Evolutionary conservation across 2,329 filamentous ascomycete species (phyloP), one percentile per base, ranked within the genome.

Genomic region (Alternaria sp.): DNA sequence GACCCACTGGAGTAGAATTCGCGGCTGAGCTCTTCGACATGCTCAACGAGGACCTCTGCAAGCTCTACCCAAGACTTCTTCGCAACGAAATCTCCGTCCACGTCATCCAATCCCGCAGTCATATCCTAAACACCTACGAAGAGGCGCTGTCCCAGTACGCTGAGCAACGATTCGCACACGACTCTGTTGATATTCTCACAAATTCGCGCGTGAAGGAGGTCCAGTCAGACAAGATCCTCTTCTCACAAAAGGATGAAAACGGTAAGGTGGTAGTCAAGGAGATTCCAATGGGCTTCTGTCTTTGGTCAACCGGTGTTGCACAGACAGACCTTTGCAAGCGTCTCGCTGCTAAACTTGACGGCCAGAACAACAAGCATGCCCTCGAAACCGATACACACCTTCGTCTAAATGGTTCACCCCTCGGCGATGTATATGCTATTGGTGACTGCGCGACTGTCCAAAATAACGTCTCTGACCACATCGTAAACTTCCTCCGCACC

Each of bases 41-140:
- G 78, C 85, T 99, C 16, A 99, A 99, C 74, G 96, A 99, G 78
- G 95, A 99, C 76, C 81, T 99, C 44, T 90, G 90, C 44, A 67
- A 71, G 52, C 60, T 69, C 12, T 99, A 97, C 79, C 95, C 95
- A 3, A 90, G 89, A 64, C 88, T 99, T 30, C 81, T 99, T n/a
- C 89, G 95, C 63, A 98, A 98, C 76, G 93, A 99, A 78, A 97
- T 99, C 50, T 98, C 95, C 0, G 94, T 99, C 1, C 96, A 99
- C 75, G 85, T 99, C 48, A 97, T 99, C 64, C 95, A 99, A 76
- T 97, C 93, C 72, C 88, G 95, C 60, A 90, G 91, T 41, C 95
- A 99, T 71, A 99, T 99, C 65, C 85, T 99, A 30, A 99, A 99
- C 82, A 99, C 95, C 0, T 99, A 99, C 76, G 95, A 99, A 67